Evolutionary conservation across 768 basidiomycete species (phyloP).

Genomic region (Chalciporus pseudorubinellus): DNA sequence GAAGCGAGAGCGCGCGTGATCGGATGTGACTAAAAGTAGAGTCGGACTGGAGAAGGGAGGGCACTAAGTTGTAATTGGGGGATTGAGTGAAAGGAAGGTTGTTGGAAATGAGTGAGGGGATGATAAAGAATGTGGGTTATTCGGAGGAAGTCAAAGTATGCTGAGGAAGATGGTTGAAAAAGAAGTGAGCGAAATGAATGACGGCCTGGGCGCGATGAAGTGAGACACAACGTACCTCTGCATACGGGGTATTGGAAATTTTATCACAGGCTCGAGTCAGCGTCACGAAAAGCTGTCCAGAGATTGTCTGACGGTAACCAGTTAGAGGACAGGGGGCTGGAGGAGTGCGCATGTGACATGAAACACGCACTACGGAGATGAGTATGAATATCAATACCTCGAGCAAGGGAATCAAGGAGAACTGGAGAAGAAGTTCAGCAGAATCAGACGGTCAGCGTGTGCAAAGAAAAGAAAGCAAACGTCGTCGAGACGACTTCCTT

Average conservation of each 20-base stretch:
- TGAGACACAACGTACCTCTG: constrained; percentile 13
- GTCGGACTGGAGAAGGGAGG: neutral
- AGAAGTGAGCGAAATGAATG: neutral
- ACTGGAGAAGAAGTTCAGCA: neutral
- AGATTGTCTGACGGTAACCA: too few species aligned
- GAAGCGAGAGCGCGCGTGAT: constrained; percentile 8
- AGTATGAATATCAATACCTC: neutral
- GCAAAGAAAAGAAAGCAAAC: neutral
- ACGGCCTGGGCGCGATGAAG: neutral
- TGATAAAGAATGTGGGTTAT: constrained; percentile 14
- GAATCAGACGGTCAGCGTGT: neutral
- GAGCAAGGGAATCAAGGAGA: neutral
- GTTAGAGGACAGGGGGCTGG: too few species aligned
- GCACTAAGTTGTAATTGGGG: neutral
- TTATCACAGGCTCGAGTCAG: neutral
- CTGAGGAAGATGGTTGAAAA: constrained; percentile 1
- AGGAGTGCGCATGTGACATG: constrained; percentile 4
- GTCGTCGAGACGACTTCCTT: neutral
- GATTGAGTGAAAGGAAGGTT: constrained; percentile 5
- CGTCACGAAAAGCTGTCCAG: constrained; percentile 5
- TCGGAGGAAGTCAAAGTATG: constrained; percentile 5
- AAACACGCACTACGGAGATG: constrained; percentile 8
- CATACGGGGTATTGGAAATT: constrained; percentile 11
- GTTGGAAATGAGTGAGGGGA: constrained; percentile 8
- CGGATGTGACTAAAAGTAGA: constrained; percentile 3